These are phyloP conservation scores for Ophidiomyces ophidiicola DNA, from an alignment of 2,329 filamentous ascomycete genomes.

Conservation along the genomic window DNA sequence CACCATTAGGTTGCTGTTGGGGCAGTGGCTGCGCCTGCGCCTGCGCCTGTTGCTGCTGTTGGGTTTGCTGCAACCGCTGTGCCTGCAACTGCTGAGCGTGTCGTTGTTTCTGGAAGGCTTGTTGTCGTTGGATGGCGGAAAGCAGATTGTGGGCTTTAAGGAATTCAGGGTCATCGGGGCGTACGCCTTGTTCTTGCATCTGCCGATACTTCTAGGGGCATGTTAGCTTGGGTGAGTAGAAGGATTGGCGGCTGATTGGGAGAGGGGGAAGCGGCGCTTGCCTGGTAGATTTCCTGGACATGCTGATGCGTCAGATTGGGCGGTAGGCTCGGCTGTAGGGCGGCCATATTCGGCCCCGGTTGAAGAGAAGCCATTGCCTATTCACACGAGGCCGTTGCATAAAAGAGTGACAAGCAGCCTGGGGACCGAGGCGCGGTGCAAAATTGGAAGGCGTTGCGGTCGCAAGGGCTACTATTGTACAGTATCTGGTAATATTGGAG, in stretches of 20 bases:
- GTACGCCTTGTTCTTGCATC: constrained; percentile 76
- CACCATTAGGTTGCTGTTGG: constrained; percentile 31
- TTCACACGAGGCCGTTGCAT: constrained; percentile 1
- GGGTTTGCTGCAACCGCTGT: constrained; percentile 34
- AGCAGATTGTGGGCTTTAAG: constrained; percentile 70
- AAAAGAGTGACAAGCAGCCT: not conserved
- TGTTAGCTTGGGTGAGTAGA: constrained; percentile 26
- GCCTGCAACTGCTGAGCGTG: constrained; percentile 37
- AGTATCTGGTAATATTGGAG: constrained; percentile 4
- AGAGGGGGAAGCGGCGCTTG: constrained; percentile 21
- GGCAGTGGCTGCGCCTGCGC: constrained; percentile 23
- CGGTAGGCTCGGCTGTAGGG: constrained; percentile 44
- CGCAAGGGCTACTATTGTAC: constrained; percentile 11
- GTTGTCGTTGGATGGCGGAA: constrained; percentile 52
- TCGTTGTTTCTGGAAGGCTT: constrained; percentile 47
- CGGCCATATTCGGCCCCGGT: constrained; percentile 54
- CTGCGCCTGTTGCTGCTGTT: constrained; percentile 37
- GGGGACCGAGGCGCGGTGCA: not conserved
- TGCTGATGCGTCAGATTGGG: constrained; percentile 62
- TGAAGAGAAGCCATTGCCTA: constrained; percentile 66
- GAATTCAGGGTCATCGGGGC: constrained; percentile 73
- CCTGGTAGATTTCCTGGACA: constrained; percentile 57
- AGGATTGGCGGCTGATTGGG: too few species aligned
- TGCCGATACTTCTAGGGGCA: constrained; percentile 63
- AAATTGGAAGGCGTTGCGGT: not conserved